These are phyloP conservation scores for Melocanna baccifera DNA, from an alignment of 176 grass and related monocot species.

Conservation along the genomic window DNA sequence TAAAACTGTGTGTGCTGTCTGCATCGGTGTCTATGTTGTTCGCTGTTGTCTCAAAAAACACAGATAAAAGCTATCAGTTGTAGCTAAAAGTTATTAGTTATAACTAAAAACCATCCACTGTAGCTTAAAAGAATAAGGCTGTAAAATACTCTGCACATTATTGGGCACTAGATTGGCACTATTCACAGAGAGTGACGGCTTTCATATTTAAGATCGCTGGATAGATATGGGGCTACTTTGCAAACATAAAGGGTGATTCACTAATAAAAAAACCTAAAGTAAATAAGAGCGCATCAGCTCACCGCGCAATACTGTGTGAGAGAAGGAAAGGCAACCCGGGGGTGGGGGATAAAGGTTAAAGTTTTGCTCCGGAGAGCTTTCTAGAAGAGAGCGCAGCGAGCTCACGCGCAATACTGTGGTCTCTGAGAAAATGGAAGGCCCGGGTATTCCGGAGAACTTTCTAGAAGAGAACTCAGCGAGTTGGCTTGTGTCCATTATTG, in stretches of 20 bases:
- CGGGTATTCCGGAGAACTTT: background rate
- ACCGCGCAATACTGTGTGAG: background rate
- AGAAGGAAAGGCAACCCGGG: background rate
- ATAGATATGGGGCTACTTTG: slow-evolving; percentile 14
- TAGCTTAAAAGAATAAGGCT: too few relatives aligned
- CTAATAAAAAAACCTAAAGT: background rate
- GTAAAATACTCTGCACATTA: background rate
- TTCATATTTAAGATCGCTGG: background rate
- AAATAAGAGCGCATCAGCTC: background rate
- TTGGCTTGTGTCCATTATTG: background rate
- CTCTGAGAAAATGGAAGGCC: background rate
- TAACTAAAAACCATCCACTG: too few relatives aligned
- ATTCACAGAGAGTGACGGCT: background rate
- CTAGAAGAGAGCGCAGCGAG: background rate
- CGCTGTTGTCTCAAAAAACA: too few relatives aligned
- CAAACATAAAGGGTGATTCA: background rate
- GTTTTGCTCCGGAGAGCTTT: background rate
- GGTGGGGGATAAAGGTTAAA: background rate
- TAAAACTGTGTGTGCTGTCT: too few relatives aligned
- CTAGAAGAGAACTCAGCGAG: background rate
- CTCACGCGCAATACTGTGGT: background rate
- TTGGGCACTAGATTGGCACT: background rate
- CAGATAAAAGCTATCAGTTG: too few relatives aligned
- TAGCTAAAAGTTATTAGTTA: too few relatives aligned
- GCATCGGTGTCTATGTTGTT: too few relatives aligned